Percentiles rank a stretch among this genome's conserved stretches.
Conservation (phyloP, 1,284 basidiomycete species). For the Ustilago hordei region DNA sequence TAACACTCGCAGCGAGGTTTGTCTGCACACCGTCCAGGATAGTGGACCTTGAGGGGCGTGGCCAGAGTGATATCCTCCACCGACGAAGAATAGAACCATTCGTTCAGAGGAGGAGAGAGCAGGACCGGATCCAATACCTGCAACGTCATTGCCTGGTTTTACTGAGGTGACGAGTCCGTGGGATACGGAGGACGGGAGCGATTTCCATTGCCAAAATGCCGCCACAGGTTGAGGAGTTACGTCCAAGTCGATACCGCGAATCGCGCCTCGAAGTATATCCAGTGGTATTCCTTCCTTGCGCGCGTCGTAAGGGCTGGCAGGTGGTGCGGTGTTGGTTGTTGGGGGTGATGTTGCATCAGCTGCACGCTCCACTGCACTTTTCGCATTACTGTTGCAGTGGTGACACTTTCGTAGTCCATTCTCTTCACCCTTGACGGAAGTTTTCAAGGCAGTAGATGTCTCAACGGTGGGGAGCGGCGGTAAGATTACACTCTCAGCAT, state of each 20-base stretch:
- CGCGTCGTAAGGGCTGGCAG: conserved; percentile 12
- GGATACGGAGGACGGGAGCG: conserved; percentile 18
- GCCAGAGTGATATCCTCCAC: conserved; percentile 39
- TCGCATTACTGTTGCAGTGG: not conserved
- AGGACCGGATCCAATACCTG: conserved; percentile 27
- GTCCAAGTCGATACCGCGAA: conserved; percentile 9
- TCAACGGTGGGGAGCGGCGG: conserved; percentile 19
- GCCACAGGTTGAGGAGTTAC: conserved; percentile 12
- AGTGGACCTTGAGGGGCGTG: conserved; percentile 28
- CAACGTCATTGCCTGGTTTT: conserved; percentile 31
- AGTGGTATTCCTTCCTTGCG: conserved; percentile 6
- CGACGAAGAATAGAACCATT: conserved; percentile 42
- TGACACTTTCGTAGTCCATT: not conserved
- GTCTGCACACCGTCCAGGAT: conserved; percentile 30
- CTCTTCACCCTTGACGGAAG: not conserved
- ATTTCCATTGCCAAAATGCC: conserved; percentile 44
- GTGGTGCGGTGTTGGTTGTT: conserved; percentile 4
- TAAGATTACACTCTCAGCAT: conserved; percentile 31
- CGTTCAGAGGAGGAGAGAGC: conserved; percentile 19
- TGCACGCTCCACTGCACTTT: conserved; percentile 7
- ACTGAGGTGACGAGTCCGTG: conserved; percentile 25
- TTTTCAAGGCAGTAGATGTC: not conserved
- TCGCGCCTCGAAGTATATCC: conserved; percentile 19
- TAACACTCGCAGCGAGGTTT: conserved; percentile 36
- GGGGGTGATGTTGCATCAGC: conserved; percentile 12